Percentiles rank a stretch among this genome's conserved stretches.
These are phyloP conservation scores for Candida cerambycidarum DNA, from an alignment of 805 yeast species.

Conservation along the genomic window DNA sequence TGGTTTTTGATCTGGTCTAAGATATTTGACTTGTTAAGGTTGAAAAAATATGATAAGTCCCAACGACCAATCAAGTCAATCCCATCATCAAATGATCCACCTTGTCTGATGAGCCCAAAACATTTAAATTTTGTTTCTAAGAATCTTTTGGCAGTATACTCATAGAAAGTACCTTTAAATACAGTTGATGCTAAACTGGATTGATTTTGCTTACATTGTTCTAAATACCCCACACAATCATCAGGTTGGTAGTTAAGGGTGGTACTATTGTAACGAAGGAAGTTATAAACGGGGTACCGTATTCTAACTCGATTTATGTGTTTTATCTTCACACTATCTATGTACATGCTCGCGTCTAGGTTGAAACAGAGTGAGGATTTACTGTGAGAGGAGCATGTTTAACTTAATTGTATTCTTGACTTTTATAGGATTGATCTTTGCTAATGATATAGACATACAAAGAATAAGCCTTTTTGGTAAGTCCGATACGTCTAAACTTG, in stretches of 20 bases:
- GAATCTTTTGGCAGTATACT: slow-evolving; percentile 41
- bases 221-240: slow-evolving; percentile 21
- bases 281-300: too few relatives aligned
- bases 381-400: too few relatives aligned
- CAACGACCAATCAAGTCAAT: slow-evolving; percentile 56
- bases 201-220: slow-evolving; percentile 24
- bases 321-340: too few relatives aligned
- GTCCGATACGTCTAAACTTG: background rate
- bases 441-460: background rate
- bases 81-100: slow-evolving; percentile 60
- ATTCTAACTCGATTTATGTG: too few relatives aligned
- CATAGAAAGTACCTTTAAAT: slow-evolving; percentile 58
- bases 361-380: too few relatives aligned
- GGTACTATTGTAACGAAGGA: background rate
- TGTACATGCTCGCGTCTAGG: too few relatives aligned
- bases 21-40: slow-evolving; percentile 13
- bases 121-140: slow-evolving; percentile 40
- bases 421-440: background rate
- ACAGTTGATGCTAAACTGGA: slow-evolving; percentile 37
- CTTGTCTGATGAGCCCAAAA: slow-evolving; percentile 41
- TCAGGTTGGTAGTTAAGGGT: too few relatives aligned
- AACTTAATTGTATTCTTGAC: background rate
- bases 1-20: background rate
- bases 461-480: slow-evolving; percentile 2
- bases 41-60: slow-evolving; percentile 34